phyloP scores from a whole-genome alignment of 306 rosid species.

The Begonia fuchsioides region DNA sequence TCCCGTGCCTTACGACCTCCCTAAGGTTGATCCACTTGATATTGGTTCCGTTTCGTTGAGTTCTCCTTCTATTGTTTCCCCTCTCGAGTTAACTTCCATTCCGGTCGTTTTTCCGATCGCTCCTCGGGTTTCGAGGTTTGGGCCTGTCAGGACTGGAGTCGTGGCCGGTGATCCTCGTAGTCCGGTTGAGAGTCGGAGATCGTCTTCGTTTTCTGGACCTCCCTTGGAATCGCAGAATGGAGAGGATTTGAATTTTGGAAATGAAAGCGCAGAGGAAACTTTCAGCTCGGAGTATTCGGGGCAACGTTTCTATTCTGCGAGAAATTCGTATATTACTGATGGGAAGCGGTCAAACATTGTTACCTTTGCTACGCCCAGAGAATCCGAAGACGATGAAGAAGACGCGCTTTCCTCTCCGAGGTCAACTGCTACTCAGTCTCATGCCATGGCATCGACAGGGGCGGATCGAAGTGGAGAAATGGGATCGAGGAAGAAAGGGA shows the following conservation, averaged over 20 bases:
- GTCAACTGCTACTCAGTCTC: conserved; percentile 51
- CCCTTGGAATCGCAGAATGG: conserved; percentile 28
- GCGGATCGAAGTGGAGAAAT: conserved; percentile 6
- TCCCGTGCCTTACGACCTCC: conserved; percentile 51
- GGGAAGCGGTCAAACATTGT: conserved; percentile 37
- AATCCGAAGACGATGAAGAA: conserved; percentile 40
- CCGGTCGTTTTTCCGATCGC: conserved; percentile 46
- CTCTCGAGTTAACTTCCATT: conserved; percentile 26
- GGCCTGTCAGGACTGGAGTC: conserved; percentile 30
- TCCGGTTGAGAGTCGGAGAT: conserved; percentile 34
- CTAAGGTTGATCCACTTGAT: conserved; percentile 55
- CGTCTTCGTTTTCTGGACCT: conserved; percentile 32
- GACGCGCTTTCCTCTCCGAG: conserved; percentile 35
- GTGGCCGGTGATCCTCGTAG: conserved; percentile 19
- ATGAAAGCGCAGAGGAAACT: conserved; percentile 15
- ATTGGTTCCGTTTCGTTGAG: conserved; percentile 21
- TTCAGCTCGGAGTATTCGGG: conserved; percentile 20
- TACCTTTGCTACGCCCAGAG: conserved; percentile 46
- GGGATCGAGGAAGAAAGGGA: conserved; percentile 23
- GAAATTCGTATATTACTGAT: conserved; percentile 4
- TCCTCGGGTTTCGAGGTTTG: conserved; percentile 28
- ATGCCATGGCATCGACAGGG: conserved; percentile 35
- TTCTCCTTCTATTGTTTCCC: conserved; percentile 23
- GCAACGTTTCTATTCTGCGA: conserved; percentile 9
- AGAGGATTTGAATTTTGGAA: conserved; percentile 23